Evolutionary conservation across 371 early-diverging fungal species (phyloP), one percentile per base, ranked within the genome.

Genomic region (Dichotomocladium elegans): DNA sequence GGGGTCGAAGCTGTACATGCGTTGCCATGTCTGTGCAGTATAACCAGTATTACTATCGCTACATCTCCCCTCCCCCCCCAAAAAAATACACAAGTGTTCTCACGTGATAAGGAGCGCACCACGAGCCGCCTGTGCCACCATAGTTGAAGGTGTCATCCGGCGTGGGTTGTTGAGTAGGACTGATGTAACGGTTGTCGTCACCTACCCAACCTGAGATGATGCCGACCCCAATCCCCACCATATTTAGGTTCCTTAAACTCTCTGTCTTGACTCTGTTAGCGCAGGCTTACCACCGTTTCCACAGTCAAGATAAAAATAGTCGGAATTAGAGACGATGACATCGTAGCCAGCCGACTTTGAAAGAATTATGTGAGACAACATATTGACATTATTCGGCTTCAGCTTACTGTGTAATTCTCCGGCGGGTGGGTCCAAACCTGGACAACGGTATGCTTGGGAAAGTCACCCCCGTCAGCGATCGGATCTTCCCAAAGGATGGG

Each of bases 291-390:
- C 83, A 31, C 87, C 87, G 43, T 77, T 70, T 41, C 87, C 87
- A 55, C 88, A 87, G 53, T 87, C 88, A 22, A 87, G 70, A 61
- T 87, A 87, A 67, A 84, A 86, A 65, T 79, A 83, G 44, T 82
- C 80, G 21, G 64, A 66, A 12, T 68, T 69, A 25, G 80, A 70
- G n/a, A 79, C 64, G 33, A 87, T 70, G 19, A 84, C 74, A 53
- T 79, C 77, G 56, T 85, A 66, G 15, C 85, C 86, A 28, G 47
- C 41, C 4, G 59, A 44, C 56, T 53, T n/a, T 41, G 43, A 6
- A 37, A 5, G 5, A 21, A 7, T 37, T 1, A 37, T 37, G 37
- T 17, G 37, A 19, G 3, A 46, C 9, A n/a, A 14, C n/a, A 25
- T 15, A 49, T 41, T 8, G 8, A 35, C 8, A 27, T n/a, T 2